Evolutionary conservation across 495 filamentous ascomycete genomes (phyloP), one percentile per base, ranked within the genome.

Genomic region (Penicillium riverlandense): DNA sequence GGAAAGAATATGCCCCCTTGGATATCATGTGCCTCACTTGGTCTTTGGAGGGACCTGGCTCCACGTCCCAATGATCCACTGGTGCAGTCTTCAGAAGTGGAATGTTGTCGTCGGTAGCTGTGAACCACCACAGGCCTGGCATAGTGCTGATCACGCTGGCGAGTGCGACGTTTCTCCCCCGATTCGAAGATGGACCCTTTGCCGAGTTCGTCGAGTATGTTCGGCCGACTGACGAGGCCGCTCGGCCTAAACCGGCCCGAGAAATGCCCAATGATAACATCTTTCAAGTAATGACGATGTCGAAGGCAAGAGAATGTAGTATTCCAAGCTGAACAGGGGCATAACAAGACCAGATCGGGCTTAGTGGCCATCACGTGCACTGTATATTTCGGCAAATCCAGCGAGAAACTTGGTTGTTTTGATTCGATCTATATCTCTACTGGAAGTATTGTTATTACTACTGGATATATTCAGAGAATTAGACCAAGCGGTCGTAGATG

Each of bases 1-100:
- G 48, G 34, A 61, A 61, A 1, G 68, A 65, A 43, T 62, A 65
- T 13, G 61, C 55, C 3, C 33, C 49, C 45, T 57, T 29, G 1
- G 57, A 63, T 30, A 67, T 43, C 5, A 59, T 52, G 7, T 11
- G 39, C 2, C 59, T 65, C 8, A 65, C 54, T 45, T 60, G 36
- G 0, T 54, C 54, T 45, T 44, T 45, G 7, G 49, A 57, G 38
- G 47, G 56, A 13, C 45, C 48, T 11, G 41, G 41, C 38, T 55
- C 49, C 11, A 38, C 8, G 13, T 2, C 16, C 37, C 31, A 47
- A 13, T 50, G 50, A 27, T 55, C 41, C 0, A 40, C 42, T 40
- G 53, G 49, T 1, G 56, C 22, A 14, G 27, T 38, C 7, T 53
- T 39, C 12, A 61, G 36, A 32, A 38, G 40, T 8, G 61, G 61